Evolutionary conservation across 257 asterid genomes (phyloP).

Genomic region (Rhazya stricta): DNA sequence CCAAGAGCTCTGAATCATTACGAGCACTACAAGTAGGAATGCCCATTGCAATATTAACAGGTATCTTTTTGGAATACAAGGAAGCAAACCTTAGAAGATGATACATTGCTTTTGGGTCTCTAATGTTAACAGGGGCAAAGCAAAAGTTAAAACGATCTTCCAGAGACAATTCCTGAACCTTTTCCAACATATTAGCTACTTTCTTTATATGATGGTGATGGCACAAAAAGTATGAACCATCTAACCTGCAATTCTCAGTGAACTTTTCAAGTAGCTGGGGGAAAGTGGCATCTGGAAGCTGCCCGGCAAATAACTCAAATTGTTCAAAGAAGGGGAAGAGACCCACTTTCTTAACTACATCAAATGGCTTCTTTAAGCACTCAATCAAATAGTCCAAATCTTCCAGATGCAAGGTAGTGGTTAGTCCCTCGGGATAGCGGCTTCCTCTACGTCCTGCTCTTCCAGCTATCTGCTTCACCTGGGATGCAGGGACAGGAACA

Average conservation of each 20-base stretch:
- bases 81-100: constrained; percentile 83
- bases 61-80: constrained; percentile 59
- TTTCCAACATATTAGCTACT: constrained; percentile 86
- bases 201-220: constrained; percentile 68
- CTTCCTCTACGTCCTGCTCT: constrained; percentile 99
- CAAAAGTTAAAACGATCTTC: constrained; percentile 90
- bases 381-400: constrained; percentile 75
- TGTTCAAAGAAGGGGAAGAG: constrained; percentile 92
- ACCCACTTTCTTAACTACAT: constrained; percentile 77
- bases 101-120: constrained; percentile 88
- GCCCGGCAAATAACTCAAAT: constrained; percentile 78
- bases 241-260: constrained; percentile 61
- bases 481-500: constrained; percentile 84
- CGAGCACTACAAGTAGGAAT: constrained; percentile 72
- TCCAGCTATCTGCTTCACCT: constrained; percentile 94
- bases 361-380: constrained; percentile 83
- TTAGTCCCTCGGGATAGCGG: constrained; percentile 78
- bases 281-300: constrained; percentile 55
- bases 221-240: constrained; percentile 72
- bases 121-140: constrained; percentile 81
- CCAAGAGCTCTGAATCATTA: constrained; percentile 87
- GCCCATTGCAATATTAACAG: constrained; percentile 90
- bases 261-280: constrained; percentile 70
- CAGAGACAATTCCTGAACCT: constrained; percentile 62
- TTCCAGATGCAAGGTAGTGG: constrained; percentile 72